phyloP scores from a whole-genome alignment of 2,329 filamentous ascomycete genomes.

The Ascochyta lentis region DNA sequence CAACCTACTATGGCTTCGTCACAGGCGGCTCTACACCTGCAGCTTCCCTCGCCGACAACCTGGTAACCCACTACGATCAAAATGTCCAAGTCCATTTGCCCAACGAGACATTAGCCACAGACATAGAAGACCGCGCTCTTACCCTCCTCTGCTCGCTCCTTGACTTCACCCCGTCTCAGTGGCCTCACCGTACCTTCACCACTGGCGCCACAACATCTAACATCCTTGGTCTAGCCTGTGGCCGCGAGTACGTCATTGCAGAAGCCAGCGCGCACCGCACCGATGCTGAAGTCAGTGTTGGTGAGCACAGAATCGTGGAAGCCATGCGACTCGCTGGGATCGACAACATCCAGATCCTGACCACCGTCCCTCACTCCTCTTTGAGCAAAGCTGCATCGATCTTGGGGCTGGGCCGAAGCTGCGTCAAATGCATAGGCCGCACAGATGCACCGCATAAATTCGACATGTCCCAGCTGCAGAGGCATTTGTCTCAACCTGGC shows the following conservation, averaged over 20 bases:
- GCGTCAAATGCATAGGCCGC: conserved; percentile 67
- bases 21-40: conserved; percentile 82
- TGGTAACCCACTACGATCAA: conserved; percentile 83
- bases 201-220: conserved; percentile 75
- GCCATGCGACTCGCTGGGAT: conserved; percentile 71
- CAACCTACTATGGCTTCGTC: conserved; percentile 80
- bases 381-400: conserved; percentile 83
- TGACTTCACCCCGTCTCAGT: conserved; percentile 60
- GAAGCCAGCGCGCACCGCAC: conserved; percentile 51
- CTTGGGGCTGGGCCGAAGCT: conserved; percentile 75
- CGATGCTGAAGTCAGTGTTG: conserved; percentile 56
- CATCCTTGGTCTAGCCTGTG: conserved; percentile 70
- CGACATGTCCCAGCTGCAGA: conserved; percentile 70
- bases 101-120: conserved; percentile 74
- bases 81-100: conserved; percentile 85
- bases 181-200: conserved; percentile 80
- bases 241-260: conserved; percentile 69
- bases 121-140: conserved; percentile 76
- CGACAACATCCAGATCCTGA: conserved; percentile 75
- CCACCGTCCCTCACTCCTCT: conserved; percentile 83
- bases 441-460: conserved; percentile 70
- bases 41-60: conserved; percentile 80
- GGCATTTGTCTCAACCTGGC: conserved; percentile 60
- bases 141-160: conserved; percentile 73
- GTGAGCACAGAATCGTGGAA: conserved; percentile 71